Evolutionary conservation across 2,329 filamentous ascomycete genomes (phyloP).

Genomic region (Graphiopsis chlorocephala): DNA sequence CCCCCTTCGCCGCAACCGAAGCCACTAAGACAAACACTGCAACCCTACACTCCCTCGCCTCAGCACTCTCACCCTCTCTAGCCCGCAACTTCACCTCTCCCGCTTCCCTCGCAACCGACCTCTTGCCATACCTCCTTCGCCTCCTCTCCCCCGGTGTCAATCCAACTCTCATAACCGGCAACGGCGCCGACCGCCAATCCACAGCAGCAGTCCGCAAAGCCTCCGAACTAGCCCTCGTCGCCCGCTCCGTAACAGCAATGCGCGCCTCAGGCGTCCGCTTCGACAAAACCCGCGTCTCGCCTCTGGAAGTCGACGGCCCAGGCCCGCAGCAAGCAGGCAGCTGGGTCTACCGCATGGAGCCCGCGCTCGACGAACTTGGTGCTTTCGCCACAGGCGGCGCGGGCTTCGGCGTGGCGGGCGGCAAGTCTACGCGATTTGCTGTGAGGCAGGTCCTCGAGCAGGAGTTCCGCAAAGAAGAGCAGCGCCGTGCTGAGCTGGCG

Average conservation of each 20-base stretch:
- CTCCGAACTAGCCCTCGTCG: constrained; percentile 76
- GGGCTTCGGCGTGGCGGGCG: constrained; percentile 48
- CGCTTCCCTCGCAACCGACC: constrained; percentile 74
- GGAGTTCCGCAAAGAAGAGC: constrained; percentile 74
- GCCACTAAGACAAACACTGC: constrained; percentile 74
- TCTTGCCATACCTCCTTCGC: constrained; percentile 78
- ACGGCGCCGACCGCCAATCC: constrained; percentile 40
- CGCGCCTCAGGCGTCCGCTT: constrained; percentile 77
- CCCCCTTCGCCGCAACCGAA: constrained; percentile 79
- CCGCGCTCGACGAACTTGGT: constrained; percentile 76
- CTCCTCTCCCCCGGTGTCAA: constrained; percentile 88
- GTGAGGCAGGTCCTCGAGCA: constrained; percentile 91
- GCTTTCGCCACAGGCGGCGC: constrained; percentile 68
- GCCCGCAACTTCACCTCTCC: constrained; percentile 74
- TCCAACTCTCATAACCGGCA: constrained; percentile 73
- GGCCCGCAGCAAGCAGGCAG: constrained; percentile 44
- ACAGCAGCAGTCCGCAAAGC: constrained; percentile 87
- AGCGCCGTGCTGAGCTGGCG: constrained; percentile 63
- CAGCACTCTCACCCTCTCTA: constrained; percentile 67
- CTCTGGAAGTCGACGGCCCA: constrained; percentile 16
- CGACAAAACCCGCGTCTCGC: constrained; percentile 65
- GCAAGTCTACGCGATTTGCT: constrained; percentile 80
- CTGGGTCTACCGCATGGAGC: constrained; percentile 94
- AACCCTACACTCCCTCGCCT: constrained; percentile 70
- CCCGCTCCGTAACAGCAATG: constrained; percentile 76